Base-by-base conservation (phyloP, 148 eudicot species). In the Salicornia ramosissima region DNA sequence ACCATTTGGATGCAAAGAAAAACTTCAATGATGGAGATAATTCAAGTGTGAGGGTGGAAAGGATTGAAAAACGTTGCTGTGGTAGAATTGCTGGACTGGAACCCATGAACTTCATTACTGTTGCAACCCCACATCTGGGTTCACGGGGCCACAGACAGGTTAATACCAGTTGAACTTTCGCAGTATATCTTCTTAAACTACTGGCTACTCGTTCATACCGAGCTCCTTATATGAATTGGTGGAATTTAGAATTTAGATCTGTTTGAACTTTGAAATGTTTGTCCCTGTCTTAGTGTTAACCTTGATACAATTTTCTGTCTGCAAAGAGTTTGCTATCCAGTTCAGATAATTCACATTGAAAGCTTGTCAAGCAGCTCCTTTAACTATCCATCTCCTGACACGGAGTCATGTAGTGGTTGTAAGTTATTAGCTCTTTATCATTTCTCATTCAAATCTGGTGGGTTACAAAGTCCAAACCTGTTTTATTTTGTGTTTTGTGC, bases 61-160 rank as follows among this genome's bases (percentile, higher is more conserved):
- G 43, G 51, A 58, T 60, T 30, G 69, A 68, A 39, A 80, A 80
- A 65, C 54, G 42, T 77, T 62, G 21, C 72, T 72, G 73, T 67
- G 86, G 81, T 80, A 85, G 45, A 74, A 77, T 90, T 70, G 97
- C 88, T 83, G 89, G 91, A 54, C 74, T 92, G 75, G 86, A 90
- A 77, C 94, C 96, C 42, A 75, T 92, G 83, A 92, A 92, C 62
- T 92, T 90, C 60, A 78, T 92, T 59, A 90, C 97, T 62, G 86
- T 90, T 82, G 97, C 97, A 68, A 90, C 96, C 71, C 96, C 97
- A 29, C 97, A 90, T 80, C 83, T 92, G 69, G 97, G 97, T 70
- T 87, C 94, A 49, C 86, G 91, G 65, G 97, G 97, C 65, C 86
- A 90, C 85, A 88, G 69, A 80, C 97, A 92, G 96, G 97, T 90